A percentile compares a stretch with the other conserved stretches of the same genome.
Evolutionary conservation across 2,329 filamentous ascomycete species (phyloP).

Genomic region (Harringtonia aguacate): DNA sequence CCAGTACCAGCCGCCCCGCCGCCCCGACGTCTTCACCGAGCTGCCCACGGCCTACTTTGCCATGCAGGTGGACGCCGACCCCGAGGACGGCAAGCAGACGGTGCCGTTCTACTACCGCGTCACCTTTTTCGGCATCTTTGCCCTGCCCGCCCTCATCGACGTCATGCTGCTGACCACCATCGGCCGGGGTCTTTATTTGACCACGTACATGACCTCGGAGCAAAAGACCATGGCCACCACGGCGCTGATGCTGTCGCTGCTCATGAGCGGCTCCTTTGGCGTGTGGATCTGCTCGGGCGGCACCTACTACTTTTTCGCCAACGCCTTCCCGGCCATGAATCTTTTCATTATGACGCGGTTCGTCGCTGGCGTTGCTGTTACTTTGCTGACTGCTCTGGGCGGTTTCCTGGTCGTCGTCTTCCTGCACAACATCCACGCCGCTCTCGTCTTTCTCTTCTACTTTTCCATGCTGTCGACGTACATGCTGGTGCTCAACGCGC

Average conservation of each 20-base stretch:
- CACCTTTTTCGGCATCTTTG: conserved; percentile 42
- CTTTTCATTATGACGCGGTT: conserved; percentile 17
- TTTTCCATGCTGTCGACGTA: conserved; percentile 40
- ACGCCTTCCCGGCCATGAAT: conserved; percentile 16
- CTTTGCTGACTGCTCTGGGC: conserved; percentile 17
- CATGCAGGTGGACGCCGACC: conserved; percentile 40
- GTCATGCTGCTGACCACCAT: conserved; percentile 41
- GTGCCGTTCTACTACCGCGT: conserved; percentile 37
- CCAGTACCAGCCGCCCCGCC: conserved; percentile 10
- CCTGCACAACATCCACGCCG: conserved; percentile 26
- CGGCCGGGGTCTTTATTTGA: conserved; percentile 43
- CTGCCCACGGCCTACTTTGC: conserved; percentile 40
- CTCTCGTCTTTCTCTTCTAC: conserved; percentile 44
- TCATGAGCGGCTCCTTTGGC: conserved; percentile 42
- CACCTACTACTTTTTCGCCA: conserved; percentile 36
- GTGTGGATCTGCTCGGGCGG: conserved; percentile 47
- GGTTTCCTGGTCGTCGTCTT: conserved; percentile 33
- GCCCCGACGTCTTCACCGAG: conserved; percentile 31
- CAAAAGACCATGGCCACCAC: conserved; percentile 38
- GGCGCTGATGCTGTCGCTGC: conserved; percentile 40
- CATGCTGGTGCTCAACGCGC: conserved; percentile 36
- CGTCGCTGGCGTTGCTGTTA: conserved; percentile 27
- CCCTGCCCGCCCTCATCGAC: conserved; percentile 44
- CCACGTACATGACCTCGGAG: conserved; percentile 31
- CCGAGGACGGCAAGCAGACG: conserved; percentile 27